Conservation (phyloP, 2,329 filamentous ascomycete species). For the Alternaria panax region DNA sequence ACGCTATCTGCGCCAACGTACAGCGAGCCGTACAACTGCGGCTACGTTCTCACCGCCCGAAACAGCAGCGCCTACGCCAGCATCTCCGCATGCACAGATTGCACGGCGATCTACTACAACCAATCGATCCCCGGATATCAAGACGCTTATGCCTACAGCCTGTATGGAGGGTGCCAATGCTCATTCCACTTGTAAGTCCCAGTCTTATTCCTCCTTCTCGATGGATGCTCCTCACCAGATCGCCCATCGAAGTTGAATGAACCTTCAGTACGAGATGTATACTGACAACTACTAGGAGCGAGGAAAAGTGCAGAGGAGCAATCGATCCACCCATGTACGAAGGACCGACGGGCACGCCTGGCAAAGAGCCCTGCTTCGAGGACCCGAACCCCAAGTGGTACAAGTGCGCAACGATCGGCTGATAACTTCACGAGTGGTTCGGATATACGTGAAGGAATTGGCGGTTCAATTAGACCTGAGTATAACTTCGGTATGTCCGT, state of each 20-base stretch:
- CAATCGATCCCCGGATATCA: conserved; percentile 12
- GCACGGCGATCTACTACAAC: conserved; percentile 20
- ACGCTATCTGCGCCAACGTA: conserved; percentile 4
- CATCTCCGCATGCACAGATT: conserved; percentile 7
- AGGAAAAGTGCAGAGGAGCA: conserved; percentile 7
- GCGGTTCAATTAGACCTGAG: accelerated
- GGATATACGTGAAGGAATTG: neutral
- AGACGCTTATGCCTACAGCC: conserved; percentile 16
- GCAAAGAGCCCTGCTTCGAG: conserved; percentile 15
- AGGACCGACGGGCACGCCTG: conserved; percentile 11
- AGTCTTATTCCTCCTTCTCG: neutral
- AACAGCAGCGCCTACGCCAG: conserved; percentile 19
- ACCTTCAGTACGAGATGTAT: neutral
- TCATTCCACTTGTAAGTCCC: conserved; percentile 10
- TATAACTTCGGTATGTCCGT: neutral
- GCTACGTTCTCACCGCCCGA: conserved; percentile 20
- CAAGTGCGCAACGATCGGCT: conserved; percentile 9
- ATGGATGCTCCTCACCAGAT: neutral
- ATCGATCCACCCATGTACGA: conserved; percentile 3
- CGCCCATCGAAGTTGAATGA: neutral
- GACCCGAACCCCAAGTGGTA: conserved; percentile 25
- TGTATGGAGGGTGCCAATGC: conserved; percentile 17
- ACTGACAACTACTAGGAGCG: neutral
- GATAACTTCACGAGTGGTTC: neutral
- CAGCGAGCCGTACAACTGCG: conserved; percentile 17